Base-by-base conservation (phyloP, 2,329 filamentous ascomycete species). In the Trichoderma sp. region DNA sequence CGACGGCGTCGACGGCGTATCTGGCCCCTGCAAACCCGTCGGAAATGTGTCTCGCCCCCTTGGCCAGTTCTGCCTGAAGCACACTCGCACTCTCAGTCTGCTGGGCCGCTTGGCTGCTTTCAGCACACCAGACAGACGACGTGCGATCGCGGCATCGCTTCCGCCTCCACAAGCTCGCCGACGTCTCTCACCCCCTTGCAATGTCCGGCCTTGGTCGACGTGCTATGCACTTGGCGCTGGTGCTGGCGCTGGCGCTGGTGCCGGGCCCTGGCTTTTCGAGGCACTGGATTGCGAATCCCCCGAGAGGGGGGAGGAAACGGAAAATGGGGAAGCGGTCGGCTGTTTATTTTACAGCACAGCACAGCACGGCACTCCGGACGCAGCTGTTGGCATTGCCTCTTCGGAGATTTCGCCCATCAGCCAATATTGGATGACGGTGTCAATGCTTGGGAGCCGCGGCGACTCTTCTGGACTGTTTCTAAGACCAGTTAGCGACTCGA, bases 381-480 rank as follows among this genome's bases (percentile, higher is more conserved):
- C n/a, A n/a, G 27, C n/a, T 34, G 25, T 27, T 48, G 19, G 50
- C 29, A 32, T 25, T 25, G 27, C 37, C n/a, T n/a, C n/a, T 22
- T 34, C 37, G 63, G 37, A 56, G 63, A 48, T 48, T 56, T 56
- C 25, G 29, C 22, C 39, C 32, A 35, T 39, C 52, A 45, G 52
- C 29, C 6, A 48, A 65, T 34, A 48, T 48, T 48, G 50, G 52
- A 57, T 27, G 52, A 48, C 52, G 52, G 22, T 48, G 22, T 48
- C 37, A 12, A 52, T 29, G 13, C 13, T 29, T 42, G 12, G 4
- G 34, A 27, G 48, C 60, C 63, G 63, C 63, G 63, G 63, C 63
- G 63, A 65, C 63, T 25, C 63, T 65, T 65, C 63, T 57, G 63
- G 63, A 65, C 52, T 56, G 61, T 27, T 64, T 64, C 27, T 15